Evolutionary conservation across 352 stramenopile genomes (phyloP).

Genomic region (Phytophthora boehmeriae): DNA sequence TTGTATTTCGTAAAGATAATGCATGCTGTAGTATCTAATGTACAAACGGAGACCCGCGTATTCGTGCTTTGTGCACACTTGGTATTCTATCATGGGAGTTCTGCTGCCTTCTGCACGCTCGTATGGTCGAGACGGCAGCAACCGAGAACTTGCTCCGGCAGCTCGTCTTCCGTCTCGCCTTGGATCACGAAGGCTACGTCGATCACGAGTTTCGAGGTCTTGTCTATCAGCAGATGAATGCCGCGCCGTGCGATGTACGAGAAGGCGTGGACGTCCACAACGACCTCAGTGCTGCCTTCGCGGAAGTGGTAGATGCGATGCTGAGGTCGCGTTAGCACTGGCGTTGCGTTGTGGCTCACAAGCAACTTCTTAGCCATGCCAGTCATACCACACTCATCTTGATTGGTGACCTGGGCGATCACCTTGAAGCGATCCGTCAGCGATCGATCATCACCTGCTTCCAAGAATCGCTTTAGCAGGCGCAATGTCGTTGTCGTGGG

Average conservation of each 20-base stretch:
- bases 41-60: constrained; percentile 7
- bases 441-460: constrained; percentile 63
- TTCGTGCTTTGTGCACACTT: not conserved
- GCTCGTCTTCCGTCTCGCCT: constrained; percentile 85
- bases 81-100: constrained; percentile 41
- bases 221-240: constrained; percentile 82
- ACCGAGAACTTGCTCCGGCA: constrained; percentile 86
- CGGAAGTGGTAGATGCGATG: constrained; percentile 85
- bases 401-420: constrained; percentile 85
- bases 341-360: constrained; percentile 80
- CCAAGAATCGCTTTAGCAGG: constrained; percentile 76
- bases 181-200: constrained; percentile 89
- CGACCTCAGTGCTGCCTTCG: constrained; percentile 70
- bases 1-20: no score
- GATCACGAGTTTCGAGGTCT: constrained; percentile 81
- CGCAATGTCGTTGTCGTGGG: constrained; percentile 60
- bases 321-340: constrained; percentile 83
- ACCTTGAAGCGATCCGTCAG: constrained; percentile 87
- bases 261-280: constrained; percentile 84
- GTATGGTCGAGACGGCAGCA: constrained; percentile 81
- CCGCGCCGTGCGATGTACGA: constrained; percentile 84
- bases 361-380: constrained; percentile 82
- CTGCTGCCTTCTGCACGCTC: constrained; percentile 67
- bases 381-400: constrained; percentile 81
- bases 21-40: constrained; percentile 9